Percentiles rank a stretch among this genome's conserved stretches.
These are phyloP conservation scores for Lactifluus piperatus DNA, from an alignment of 768 basidiomycete species.

Conservation along the genomic window DNA sequence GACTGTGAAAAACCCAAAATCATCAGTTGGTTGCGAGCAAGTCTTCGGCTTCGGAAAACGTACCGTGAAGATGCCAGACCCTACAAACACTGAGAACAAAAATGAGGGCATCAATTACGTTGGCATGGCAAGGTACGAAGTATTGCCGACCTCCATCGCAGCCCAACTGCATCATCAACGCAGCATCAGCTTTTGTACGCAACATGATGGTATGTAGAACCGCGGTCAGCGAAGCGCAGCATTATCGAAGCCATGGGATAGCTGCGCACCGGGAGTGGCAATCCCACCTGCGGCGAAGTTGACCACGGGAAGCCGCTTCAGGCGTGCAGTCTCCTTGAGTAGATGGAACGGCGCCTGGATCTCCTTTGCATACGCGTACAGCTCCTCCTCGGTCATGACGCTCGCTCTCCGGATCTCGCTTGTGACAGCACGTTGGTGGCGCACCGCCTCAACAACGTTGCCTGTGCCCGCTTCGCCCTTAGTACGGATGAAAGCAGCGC, in stretches of 20 bases:
- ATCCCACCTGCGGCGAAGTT: constrained; percentile 95
- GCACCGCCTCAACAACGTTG: constrained; percentile 89
- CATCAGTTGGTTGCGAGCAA: background rate
- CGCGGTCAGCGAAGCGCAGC: background rate
- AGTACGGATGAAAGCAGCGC: constrained; percentile 96
- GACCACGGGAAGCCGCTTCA: constrained; percentile 90
- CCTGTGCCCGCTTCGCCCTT: constrained; percentile 91
- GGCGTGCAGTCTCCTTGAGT: constrained; percentile 88
- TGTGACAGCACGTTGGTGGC: constrained; percentile 79
- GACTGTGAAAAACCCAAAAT: constrained; percentile 41
- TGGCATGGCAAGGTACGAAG: background rate
- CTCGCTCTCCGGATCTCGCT: constrained; percentile 78
- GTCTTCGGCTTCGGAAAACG: constrained; percentile 23
- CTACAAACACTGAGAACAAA: constrained; percentile 82
- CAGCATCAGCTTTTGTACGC: constrained; percentile 66
- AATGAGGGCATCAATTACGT: background rate
- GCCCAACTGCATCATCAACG: constrained; percentile 97
- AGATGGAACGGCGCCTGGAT: constrained; percentile 92
- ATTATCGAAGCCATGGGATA: constrained; percentile 4
- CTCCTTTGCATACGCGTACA: constrained; percentile 89
- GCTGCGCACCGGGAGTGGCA: constrained; percentile 69
- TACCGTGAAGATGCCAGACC: constrained; percentile 94
- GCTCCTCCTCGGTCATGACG: constrained; percentile 90
- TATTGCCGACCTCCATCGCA: constrained; percentile 78
- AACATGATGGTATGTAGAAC: constrained; percentile 17